These are phyloP conservation scores for Alternaria postmessia DNA, from an alignment of 2,329 filamentous ascomycete species.

Conservation along the genomic window DNA sequence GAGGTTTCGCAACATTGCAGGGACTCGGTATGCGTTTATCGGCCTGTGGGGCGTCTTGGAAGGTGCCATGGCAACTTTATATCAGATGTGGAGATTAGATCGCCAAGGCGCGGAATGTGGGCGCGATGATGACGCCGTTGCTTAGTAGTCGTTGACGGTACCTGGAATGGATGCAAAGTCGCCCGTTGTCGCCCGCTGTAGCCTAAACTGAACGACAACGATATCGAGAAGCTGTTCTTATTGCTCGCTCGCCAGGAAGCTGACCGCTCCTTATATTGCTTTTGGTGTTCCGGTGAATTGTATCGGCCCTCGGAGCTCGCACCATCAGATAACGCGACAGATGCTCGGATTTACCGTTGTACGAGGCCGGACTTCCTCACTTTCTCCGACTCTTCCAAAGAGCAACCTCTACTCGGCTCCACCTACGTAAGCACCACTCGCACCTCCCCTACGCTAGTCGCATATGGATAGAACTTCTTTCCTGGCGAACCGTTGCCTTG, in stretches of 20 bases:
- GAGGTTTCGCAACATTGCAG: conserved; percentile 47
- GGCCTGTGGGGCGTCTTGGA: conserved; percentile 33
- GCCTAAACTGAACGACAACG: not conserved
- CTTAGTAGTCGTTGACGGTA: conserved; percentile 7
- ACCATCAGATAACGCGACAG: not conserved
- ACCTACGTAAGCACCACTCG: not conserved
- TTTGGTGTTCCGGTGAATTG: conserved; percentile 5
- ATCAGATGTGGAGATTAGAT: conserved; percentile 51
- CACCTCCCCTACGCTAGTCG: not conserved
- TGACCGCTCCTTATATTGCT: conserved; percentile 5
- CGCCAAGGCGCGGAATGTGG: conserved; percentile 45
- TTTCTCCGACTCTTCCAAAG: conserved; percentile 2
- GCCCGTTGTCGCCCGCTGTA: not conserved
- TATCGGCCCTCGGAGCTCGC: conserved; percentile 5
- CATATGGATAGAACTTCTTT: not conserved
- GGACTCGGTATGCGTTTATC: conserved; percentile 47
- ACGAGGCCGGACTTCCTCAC: conserved; percentile 2
- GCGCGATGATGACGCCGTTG: conserved; percentile 26
- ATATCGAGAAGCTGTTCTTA: not conserved
- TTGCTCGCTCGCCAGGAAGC: not conserved
- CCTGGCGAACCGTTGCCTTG: not conserved
- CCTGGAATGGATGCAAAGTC: conserved; percentile 7
- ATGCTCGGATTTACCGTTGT: not conserved
- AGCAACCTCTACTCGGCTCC: conserved; percentile 1
- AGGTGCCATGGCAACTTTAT: conserved; percentile 33